Evolutionary conservation across 768 basidiomycete genomes (phyloP).

Genomic region (Coprinopsis sp.): DNA sequence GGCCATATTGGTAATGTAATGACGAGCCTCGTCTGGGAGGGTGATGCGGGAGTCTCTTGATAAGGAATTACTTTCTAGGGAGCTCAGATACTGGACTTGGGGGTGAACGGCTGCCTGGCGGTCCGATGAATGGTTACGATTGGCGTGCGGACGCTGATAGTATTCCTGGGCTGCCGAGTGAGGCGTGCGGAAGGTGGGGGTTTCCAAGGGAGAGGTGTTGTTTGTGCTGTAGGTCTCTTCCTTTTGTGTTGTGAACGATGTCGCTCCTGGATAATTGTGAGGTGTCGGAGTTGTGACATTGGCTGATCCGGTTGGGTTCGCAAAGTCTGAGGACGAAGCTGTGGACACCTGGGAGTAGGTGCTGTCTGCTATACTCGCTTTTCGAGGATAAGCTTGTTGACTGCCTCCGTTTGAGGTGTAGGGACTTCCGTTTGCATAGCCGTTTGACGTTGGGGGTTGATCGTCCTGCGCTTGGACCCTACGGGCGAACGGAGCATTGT

Average conservation of each 20-base stretch:
- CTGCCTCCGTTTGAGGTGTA: constrained; percentile 1
- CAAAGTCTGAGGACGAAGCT: constrained; percentile 1
- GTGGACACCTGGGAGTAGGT: neutral
- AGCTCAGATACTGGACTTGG: too few species aligned
- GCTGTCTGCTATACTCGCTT: constrained; percentile 4
- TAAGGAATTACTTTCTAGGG: too few species aligned
- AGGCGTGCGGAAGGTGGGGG: neutral
- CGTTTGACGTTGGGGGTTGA: neutral
- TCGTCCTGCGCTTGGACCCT: constrained; percentile 10
- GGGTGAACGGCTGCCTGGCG: constrained; percentile 18
- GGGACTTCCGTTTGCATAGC: neutral
- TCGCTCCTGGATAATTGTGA: constrained; percentile 6
- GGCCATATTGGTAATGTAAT: constrained; percentile 63
- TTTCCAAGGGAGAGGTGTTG: neutral
- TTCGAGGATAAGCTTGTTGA: constrained; percentile 1
- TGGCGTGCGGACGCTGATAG: constrained; percentile 13
- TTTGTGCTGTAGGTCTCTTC: neutral
- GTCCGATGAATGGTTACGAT: constrained; percentile 15
- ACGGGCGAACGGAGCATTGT: constrained; percentile 2
- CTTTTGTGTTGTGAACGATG: constrained; percentile 6
- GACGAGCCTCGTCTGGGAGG: constrained; percentile 72
- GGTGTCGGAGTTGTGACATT: constrained; percentile 2
- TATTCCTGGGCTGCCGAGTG: neutral
- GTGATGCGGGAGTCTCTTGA: constrained; percentile 67
- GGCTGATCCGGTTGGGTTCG: constrained; percentile 6